Percentiles rank a stretch among this genome's conserved stretches.
phyloP scores from a whole-genome alignment of 768 basidiomycete species.

The Mycena haematopus region DNA sequence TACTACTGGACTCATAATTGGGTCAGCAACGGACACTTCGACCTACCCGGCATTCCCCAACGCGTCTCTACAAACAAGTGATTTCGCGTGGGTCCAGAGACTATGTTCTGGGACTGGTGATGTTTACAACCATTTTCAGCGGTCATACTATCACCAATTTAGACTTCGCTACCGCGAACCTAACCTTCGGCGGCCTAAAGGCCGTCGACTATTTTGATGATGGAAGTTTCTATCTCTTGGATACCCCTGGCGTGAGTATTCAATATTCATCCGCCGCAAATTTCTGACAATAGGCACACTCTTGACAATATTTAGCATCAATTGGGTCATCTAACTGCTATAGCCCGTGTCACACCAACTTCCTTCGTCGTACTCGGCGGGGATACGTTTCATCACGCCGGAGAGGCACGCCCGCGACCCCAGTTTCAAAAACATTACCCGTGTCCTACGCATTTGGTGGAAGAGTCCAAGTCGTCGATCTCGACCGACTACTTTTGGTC shows the following conservation, averaged over 20 bases:
- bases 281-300: background rate
- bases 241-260: conserved; percentile 23
- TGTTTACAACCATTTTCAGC: conserved; percentile 3
- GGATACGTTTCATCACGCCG: conserved; percentile 21
- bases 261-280: background rate
- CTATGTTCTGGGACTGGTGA: background rate
- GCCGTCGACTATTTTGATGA: conserved; percentile 23
- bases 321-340: conserved; percentile 9
- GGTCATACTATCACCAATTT: conserved; percentile 20
- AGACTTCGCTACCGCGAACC: conserved; percentile 4
- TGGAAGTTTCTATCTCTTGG: conserved; percentile 29
- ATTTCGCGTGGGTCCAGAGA: conserved; percentile 12
- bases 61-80: conserved; percentile 14
- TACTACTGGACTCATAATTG: conserved; percentile 21
- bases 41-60: conserved; percentile 17
- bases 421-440: conserved; percentile 18
- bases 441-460: conserved; percentile 19
- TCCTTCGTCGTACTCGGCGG: conserved; percentile 24
- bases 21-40: conserved; percentile 9
- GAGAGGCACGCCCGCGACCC: conserved; percentile 16
- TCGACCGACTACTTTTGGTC: conserved; percentile 23
- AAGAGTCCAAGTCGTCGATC: background rate
- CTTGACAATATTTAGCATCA: conserved; percentile 3
- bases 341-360: conserved; percentile 19
- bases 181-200: conserved; percentile 23